A percentile compares a stretch with the other conserved stretches of the same genome.
These are phyloP conservation scores for Leonotis leonurus DNA, from an alignment of 257 asterid species.

Conservation along the genomic window DNA sequence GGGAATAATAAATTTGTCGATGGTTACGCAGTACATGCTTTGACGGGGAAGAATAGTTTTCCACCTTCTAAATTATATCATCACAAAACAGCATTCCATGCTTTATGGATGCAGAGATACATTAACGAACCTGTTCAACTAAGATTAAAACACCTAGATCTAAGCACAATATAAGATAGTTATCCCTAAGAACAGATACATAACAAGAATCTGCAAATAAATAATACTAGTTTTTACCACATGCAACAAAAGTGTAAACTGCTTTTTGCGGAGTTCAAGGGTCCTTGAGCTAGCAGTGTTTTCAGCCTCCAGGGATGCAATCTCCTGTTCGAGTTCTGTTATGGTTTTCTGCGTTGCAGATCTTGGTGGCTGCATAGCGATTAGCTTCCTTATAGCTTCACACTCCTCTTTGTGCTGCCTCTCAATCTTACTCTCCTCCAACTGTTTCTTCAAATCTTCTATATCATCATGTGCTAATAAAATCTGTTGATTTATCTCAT, in stretches of 20 bases:
- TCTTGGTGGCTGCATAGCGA: constrained; percentile 86
- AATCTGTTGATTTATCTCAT: constrained; percentile 72
- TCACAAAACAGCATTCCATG: background rate
- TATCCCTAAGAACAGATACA: background rate
- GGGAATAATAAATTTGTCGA: no score
- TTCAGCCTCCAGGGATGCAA: constrained; percentile 70
- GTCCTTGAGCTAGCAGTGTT: constrained; percentile 83
- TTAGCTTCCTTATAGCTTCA: constrained; percentile 82
- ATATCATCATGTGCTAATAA: constrained; percentile 70
- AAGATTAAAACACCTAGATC: no score
- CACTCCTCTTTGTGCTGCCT: constrained; percentile 97
- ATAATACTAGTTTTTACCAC: constrained; percentile 58
- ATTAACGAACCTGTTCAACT: background rate
- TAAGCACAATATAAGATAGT: background rate
- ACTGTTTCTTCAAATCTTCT: constrained; percentile 86
- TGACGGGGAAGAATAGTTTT: background rate
- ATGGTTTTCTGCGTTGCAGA: constrained; percentile 70
- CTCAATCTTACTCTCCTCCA: constrained; percentile 90
- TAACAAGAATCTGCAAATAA: background rate
- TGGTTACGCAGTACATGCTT: background rate
- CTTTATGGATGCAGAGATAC: background rate
- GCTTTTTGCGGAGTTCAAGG: constrained; percentile 89
- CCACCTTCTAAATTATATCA: background rate
- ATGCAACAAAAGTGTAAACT: constrained; percentile 81
- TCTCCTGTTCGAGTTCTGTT: constrained; percentile 72